These are phyloP conservation scores for Anthracocystis setariae DNA, from an alignment of 1,284 basidiomycete species.

Conservation along the genomic window DNA sequence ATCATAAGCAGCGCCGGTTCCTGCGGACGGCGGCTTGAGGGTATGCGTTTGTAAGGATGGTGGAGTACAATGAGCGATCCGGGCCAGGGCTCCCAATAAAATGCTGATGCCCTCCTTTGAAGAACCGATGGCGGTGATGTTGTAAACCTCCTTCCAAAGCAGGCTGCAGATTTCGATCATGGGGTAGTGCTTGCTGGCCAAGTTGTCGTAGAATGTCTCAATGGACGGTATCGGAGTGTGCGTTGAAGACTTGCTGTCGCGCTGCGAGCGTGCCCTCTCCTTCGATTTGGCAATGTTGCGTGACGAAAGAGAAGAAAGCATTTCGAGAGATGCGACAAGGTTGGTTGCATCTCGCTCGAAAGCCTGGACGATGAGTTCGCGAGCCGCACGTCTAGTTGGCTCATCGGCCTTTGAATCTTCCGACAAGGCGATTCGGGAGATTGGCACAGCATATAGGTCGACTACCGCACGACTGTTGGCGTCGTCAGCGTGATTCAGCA, in stretches of 20 bases:
- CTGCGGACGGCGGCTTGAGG: conserved; percentile 26
- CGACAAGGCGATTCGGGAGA: conserved; percentile 45
- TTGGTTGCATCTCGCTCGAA: conserved; percentile 43
- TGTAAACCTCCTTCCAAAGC: conserved; percentile 50
- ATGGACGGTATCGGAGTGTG: background rate
- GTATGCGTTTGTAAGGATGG: conserved; percentile 48
- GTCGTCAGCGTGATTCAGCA: conserved; percentile 41
- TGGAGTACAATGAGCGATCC: conserved; percentile 34
- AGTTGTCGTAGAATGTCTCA: conserved; percentile 27
- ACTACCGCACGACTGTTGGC: conserved; percentile 46
- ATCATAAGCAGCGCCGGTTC: conserved; percentile 25
- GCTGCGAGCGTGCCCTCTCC: conserved; percentile 20
- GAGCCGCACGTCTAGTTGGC: conserved; percentile 32
- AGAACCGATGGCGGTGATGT: conserved; percentile 13
- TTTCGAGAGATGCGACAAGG: conserved; percentile 22
- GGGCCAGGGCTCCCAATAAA: conserved; percentile 41
- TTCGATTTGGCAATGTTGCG: conserved; percentile 31
- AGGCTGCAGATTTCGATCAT: conserved; percentile 37
- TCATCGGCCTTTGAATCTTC: conserved; percentile 22
- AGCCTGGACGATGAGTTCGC: conserved; percentile 38
- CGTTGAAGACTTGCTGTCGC: conserved; percentile 17
- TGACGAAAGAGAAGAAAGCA: conserved; percentile 31
- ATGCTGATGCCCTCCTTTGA: conserved; percentile 38
- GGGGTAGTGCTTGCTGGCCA: conserved; percentile 27
- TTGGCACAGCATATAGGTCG: conserved; percentile 54